These are phyloP conservation scores for Chlorophyllum brunneum DNA, from an alignment of 768 basidiomycete species.

Conservation along the genomic window DNA sequence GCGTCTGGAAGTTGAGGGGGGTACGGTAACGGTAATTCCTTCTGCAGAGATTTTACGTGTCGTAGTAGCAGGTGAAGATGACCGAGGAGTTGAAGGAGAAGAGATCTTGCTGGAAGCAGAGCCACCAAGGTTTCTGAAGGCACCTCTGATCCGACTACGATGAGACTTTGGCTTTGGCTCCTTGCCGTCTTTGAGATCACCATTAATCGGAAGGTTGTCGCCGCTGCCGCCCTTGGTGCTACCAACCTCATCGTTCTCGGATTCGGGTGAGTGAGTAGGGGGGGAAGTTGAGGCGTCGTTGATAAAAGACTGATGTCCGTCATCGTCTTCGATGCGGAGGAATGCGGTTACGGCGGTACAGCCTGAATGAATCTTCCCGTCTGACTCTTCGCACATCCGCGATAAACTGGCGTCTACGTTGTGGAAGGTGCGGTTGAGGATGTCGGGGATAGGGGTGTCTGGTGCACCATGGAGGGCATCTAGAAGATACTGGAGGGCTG, in stretches of 20 bases:
- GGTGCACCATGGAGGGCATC: slow-evolving; percentile 61
- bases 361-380: slow-evolving; percentile 92
- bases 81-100: slow-evolving; percentile 29
- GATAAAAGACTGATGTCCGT: slow-evolving; percentile 71
- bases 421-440: slow-evolving; percentile 93
- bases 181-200: slow-evolving; percentile 33
- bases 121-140: slow-evolving; percentile 47
- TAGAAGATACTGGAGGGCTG: slow-evolving; percentile 47
- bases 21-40: slow-evolving; percentile 32
- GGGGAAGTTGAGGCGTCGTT: slow-evolving; percentile 26
- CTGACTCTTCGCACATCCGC: slow-evolving; percentile 78
- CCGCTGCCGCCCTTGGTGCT: slow-evolving; percentile 38
- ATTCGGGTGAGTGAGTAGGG: slow-evolving; percentile 30
- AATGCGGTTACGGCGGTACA: slow-evolving; percentile 97
- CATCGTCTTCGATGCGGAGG: slow-evolving; percentile 82
- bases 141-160: slow-evolving; percentile 51
- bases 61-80: slow-evolving; percentile 29
- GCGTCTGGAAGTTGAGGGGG: slow-evolving; percentile 53
- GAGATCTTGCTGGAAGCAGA: slow-evolving; percentile 27
- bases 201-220: slow-evolving; percentile 33
- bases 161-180: slow-evolving; percentile 35
- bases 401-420: slow-evolving; percentile 84
- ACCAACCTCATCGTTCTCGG: slow-evolving; percentile 26
- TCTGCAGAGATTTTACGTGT: slow-evolving; percentile 26
- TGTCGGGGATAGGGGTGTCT: slow-evolving; percentile 67